Conservation (phyloP, 108 stramenopile genomes). For the Cyclostephanos invisitatus region DNA sequence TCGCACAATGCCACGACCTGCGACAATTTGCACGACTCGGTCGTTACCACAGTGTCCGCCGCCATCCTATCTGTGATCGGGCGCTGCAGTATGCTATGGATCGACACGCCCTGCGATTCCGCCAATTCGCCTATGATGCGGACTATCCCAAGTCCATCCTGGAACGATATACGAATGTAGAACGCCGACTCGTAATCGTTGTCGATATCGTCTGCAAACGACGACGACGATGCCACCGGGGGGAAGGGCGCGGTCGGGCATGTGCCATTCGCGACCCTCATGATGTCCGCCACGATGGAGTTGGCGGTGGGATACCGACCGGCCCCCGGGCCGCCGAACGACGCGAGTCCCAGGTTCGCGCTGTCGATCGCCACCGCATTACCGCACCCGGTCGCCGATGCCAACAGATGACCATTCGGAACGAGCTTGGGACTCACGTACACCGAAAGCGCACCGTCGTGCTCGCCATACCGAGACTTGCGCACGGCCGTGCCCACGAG, state of each 20-base stretch:
- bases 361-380: slow-evolving; percentile 80
- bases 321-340: slow-evolving; percentile 86
- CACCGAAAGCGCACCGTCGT: slow-evolving; percentile 71
- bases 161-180: slow-evolving; percentile 87
- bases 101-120: slow-evolving; percentile 76
- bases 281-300: slow-evolving; percentile 89
- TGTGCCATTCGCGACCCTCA: slow-evolving; percentile 66
- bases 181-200: slow-evolving; percentile 70
- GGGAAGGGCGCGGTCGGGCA: slow-evolving; percentile 48
- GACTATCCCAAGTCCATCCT: slow-evolving; percentile 82
- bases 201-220: slow-evolving; percentile 55
- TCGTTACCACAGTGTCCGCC: slow-evolving; percentile 84
- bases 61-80: slow-evolving; percentile 74
- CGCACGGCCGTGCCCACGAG: slow-evolving; percentile 84
- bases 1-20: slow-evolving; percentile 61
- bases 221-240: slow-evolving; percentile 12
- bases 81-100: slow-evolving; percentile 82
- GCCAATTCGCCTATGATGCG: slow-evolving; percentile 78
- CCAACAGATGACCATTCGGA: slow-evolving; percentile 65
- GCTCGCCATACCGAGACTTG: slow-evolving; percentile 55
- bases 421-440: slow-evolving; percentile 86
- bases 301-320: slow-evolving; percentile 96
- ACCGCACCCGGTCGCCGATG: slow-evolving; percentile 64
- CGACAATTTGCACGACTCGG: slow-evolving; percentile 63
- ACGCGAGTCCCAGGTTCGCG: slow-evolving; percentile 72